phyloP scores from a whole-genome alignment of 306 rosid species.

The Pyrus communis region DNA sequence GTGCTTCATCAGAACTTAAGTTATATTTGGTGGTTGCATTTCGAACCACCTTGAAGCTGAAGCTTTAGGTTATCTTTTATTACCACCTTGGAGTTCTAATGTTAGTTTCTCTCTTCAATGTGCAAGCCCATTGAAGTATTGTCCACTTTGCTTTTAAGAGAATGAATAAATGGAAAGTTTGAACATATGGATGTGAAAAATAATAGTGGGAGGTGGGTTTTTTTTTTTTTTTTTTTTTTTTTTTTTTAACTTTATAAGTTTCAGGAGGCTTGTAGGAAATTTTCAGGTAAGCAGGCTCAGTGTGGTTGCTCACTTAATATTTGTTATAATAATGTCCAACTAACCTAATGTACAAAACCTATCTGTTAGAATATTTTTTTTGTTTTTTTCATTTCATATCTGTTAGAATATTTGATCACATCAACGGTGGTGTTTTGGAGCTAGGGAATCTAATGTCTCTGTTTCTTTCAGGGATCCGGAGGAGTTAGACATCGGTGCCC shows the following conservation, averaged over 20 bases:
- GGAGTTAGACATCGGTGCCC: constrained; percentile 61
- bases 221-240: neutral
- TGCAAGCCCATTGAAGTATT: neutral
- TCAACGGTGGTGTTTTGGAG: neutral
- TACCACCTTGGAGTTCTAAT: neutral
- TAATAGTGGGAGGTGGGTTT: neutral
- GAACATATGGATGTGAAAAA: neutral
- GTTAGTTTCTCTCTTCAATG: neutral
- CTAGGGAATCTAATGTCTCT: constrained; percentile 3
- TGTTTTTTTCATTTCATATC: neutral
- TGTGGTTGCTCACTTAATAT: neutral
- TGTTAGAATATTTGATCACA: neutral
- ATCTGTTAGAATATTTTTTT: neutral
- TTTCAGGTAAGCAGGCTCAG: neutral
- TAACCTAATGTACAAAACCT: neutral
- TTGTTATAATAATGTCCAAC: neutral
- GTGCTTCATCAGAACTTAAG: neutral
- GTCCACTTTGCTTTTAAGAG: neutral
- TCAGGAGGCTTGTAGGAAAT: neutral
- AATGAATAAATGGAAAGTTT: neutral
- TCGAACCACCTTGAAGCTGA: neutral
- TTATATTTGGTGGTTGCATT: neutral
- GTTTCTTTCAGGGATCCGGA: constrained; percentile 72
- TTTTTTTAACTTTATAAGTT: neutral
- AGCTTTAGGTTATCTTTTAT: neutral